These are phyloP conservation scores for Chloroidium sp. DNA, from an alignment of 163 green algal species.

Conservation along the genomic window DNA sequence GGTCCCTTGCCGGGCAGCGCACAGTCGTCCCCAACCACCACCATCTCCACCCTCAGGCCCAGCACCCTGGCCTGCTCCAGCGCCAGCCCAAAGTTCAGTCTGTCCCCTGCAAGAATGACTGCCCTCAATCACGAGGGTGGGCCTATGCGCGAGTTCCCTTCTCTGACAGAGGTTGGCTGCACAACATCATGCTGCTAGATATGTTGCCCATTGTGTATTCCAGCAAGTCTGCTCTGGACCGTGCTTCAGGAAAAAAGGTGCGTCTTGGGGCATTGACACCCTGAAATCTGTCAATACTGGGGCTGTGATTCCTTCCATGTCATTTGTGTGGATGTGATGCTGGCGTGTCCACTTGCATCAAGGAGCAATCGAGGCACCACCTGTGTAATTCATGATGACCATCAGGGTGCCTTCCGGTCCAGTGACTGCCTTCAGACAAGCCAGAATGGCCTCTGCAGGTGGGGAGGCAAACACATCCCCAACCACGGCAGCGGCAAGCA, in stretches of 20 bases:
- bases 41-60: constrained; percentile 65
- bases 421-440: constrained; percentile 52
- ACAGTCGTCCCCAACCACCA: constrained; percentile 83
- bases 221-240: no score
- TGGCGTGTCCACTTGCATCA: neutral
- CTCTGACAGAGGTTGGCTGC: no score
- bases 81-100: constrained; percentile 87
- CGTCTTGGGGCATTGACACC: neutral
- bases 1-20: constrained; percentile 35
- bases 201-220: no score
- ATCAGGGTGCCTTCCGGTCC: constrained; percentile 57
- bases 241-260: neutral
- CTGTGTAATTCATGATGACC: constrained; percentile 80
- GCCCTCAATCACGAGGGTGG: neutral
- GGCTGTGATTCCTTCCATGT: neutral
- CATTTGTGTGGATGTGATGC: no score
- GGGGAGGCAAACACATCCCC: constrained; percentile 89
- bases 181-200: no score
- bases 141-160: no score
- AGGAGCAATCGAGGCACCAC: constrained; percentile 2
- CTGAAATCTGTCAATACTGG: neutral
- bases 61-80: constrained; percentile 69
- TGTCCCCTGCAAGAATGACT: constrained; percentile 50
- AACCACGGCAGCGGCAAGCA: constrained; percentile 79
- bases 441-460: constrained; percentile 64